These are phyloP conservation scores for Leishmania lainsoni DNA, from an alignment of 208 protist species.

Conservation along the genomic window DNA sequence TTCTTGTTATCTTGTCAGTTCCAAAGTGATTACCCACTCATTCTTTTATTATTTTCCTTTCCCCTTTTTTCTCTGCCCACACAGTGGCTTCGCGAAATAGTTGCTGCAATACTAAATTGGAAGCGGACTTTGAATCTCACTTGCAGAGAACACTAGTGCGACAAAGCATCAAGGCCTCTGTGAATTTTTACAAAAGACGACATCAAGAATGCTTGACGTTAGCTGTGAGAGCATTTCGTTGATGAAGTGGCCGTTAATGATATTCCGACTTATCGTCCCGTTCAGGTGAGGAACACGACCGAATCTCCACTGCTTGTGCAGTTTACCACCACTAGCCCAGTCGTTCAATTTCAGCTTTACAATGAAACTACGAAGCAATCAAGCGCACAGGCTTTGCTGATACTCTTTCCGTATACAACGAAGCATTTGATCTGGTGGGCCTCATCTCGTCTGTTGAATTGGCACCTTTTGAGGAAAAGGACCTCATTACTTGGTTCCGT, in stretches of 20 bases:
- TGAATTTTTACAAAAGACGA: background rate
- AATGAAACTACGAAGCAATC: conserved; percentile 64
- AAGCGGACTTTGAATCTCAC: background rate
- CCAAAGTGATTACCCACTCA: background rate
- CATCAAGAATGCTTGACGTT: conserved; percentile 1
- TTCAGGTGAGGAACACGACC: conserved; percentile 52
- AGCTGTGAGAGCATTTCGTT: conserved; percentile 25
- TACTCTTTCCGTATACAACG: conserved; percentile 46
- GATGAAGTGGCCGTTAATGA: conserved; percentile 76
- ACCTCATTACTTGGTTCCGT: conserved; percentile 63
- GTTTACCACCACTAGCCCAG: conserved; percentile 36
- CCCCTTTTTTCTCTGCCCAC: background rate
- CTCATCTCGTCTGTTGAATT: conserved; percentile 47
- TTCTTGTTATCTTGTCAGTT: background rate
- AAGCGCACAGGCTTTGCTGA: conserved; percentile 17
- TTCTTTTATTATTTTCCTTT: background rate
- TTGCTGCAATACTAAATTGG: background rate
- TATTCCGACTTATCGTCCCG: conserved; percentile 49
- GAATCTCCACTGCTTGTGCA: conserved; percentile 38
- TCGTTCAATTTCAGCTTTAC: conserved; percentile 53
- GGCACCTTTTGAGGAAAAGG: conserved; percentile 43
- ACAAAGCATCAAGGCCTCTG: background rate
- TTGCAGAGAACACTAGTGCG: background rate
- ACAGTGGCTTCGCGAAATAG: background rate
- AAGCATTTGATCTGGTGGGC: conserved; percentile 63